Conservation (phyloP, 768 basidiomycete species). For the Tremella mesenterica region DNA sequence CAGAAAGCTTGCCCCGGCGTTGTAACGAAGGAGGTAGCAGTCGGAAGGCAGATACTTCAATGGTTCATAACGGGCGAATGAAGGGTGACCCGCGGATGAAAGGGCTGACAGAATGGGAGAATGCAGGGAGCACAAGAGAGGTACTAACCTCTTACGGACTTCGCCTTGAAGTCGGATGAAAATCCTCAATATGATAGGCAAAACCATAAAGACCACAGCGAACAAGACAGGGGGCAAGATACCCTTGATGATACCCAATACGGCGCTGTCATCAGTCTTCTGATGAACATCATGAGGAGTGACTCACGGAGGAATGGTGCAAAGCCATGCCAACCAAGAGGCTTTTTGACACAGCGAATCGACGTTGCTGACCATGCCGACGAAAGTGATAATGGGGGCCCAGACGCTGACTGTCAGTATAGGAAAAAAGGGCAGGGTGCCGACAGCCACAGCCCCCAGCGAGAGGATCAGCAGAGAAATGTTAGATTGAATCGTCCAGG, state of each 20-base stretch:
- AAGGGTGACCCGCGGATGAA: too few species aligned
- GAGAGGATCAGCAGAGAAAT: too few species aligned
- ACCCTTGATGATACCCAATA: slow-evolving; percentile 43
- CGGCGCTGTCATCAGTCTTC: slow-evolving; percentile 6
- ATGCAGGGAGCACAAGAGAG: background rate
- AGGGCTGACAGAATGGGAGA: too few species aligned
- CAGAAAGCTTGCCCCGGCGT: background rate
- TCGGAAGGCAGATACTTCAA: too few species aligned
- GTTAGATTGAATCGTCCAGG: background rate
- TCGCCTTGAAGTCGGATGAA: slow-evolving; percentile 38
- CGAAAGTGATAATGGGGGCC: slow-evolving; percentile 43
- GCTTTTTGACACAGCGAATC: slow-evolving; percentile 34
- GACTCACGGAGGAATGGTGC: slow-evolving; percentile 24
- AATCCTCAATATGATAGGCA: slow-evolving; percentile 42
- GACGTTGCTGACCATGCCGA: slow-evolving; percentile 43
- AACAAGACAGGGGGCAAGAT: slow-evolving; percentile 43
- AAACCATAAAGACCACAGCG: slow-evolving; percentile 44
- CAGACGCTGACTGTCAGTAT: too few species aligned
- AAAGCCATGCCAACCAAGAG: slow-evolving; percentile 43
- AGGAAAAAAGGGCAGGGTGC: too few species aligned
- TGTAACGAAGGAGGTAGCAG: too few species aligned
- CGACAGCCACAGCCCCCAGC: too few species aligned
- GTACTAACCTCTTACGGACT: slow-evolving; percentile 33
- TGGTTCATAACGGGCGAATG: too few species aligned
- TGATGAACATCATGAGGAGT: background rate